Conservation (phyloP, 192 early-diverging fungal species). For the Mortierella hygrophila region DNA sequence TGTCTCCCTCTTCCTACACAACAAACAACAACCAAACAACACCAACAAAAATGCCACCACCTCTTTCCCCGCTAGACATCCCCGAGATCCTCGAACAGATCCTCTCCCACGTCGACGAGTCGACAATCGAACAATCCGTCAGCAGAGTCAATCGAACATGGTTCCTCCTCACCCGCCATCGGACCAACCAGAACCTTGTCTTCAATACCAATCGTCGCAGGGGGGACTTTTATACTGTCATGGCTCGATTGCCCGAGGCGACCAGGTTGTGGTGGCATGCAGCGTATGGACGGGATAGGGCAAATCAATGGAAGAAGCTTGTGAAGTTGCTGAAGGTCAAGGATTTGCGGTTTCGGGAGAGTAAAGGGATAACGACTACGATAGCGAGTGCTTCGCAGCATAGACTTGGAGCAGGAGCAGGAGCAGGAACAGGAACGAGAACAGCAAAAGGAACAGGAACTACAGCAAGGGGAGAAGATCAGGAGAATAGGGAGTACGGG, state of each 20-base stretch:
- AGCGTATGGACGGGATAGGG: neutral
- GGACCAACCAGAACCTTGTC: neutral
- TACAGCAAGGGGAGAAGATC: neutral
- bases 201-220: neutral
- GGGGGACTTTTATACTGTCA: neutral
- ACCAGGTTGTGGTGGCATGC: neutral
- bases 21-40: neutral
- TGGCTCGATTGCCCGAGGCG: neutral
- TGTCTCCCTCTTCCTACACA: too few species aligned
- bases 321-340: neutral
- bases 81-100: neutral
- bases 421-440: neutral
- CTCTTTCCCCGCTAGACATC: neutral
- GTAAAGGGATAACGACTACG: neutral
- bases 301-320: neutral
- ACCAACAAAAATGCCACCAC: neutral
- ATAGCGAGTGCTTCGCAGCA: neutral
- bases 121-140: neutral
- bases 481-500: neutral
- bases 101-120: neutral
- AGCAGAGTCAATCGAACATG: neutral
- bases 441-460: neutral
- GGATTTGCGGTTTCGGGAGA: neutral
- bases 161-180: neutral
- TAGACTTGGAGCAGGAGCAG: neutral